Evolutionary conservation across 2,329 filamentous ascomycete genomes (phyloP).

Genomic region (Tricladium varicosporioides): DNA sequence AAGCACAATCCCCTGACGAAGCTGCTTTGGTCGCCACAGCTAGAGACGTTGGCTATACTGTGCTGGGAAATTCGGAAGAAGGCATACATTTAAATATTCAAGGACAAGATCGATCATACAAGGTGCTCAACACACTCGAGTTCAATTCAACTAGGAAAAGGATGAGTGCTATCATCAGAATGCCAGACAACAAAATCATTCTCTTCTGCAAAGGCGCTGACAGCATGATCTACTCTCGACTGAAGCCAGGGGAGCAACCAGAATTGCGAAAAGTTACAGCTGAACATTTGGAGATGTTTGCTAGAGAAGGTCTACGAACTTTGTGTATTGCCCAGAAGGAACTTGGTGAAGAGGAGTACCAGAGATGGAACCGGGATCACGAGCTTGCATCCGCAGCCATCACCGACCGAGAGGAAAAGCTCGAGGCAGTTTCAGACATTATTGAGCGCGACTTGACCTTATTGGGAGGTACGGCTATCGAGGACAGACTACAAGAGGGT

Average conservation of each 20-base stretch:
- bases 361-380: conserved; percentile 80
- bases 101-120: conserved; percentile 81
- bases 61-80: conserved; percentile 75
- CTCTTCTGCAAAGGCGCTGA: conserved; percentile 98
- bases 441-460: conserved; percentile 90
- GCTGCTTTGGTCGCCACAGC: conserved; percentile 92
- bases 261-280: conserved; percentile 82
- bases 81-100: conserved; percentile 84
- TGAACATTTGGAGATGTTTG: conserved; percentile 95
- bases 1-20: conserved; percentile 95
- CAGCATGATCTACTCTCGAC: conserved; percentile 91
- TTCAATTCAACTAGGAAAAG: conserved; percentile 97
- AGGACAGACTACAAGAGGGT: conserved; percentile 93
- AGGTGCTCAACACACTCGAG: conserved; percentile 89
- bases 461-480: conserved; percentile 92
- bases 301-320: conserved; percentile 89
- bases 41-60: conserved; percentile 91
- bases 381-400: conserved; percentile 83
- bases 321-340: conserved; percentile 88
- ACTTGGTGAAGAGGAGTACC: conserved; percentile 79
- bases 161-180: conserved; percentile 95
- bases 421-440: conserved; percentile 83
- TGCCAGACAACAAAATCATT: conserved; percentile 87
- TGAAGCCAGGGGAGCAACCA: conserved; percentile 80
- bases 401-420: conserved; percentile 83